phyloP scores from a whole-genome alignment of 805 yeast genomes.

The Myxozyma geophila region DNA sequence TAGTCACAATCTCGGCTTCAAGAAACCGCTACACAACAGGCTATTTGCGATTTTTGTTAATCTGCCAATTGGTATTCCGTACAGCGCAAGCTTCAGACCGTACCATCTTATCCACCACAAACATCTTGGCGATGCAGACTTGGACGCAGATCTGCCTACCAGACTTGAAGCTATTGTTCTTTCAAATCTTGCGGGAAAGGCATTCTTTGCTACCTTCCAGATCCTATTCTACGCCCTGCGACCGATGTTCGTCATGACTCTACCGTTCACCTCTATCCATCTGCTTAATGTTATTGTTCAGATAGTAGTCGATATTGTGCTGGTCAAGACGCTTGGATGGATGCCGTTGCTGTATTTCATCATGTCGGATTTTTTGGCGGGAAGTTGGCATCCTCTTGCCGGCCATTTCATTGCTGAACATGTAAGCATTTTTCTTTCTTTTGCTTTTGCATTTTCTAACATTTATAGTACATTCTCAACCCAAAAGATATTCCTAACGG shows the following conservation, averaged over 20 bases:
- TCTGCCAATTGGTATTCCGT: conserved; percentile 87
- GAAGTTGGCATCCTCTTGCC: conserved; percentile 90
- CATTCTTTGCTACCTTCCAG: conserved; percentile 85
- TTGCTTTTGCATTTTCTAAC: conserved; percentile 44
- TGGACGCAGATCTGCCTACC: conserved; percentile 90
- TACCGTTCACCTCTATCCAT: conserved; percentile 77
- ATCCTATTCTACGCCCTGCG: conserved; percentile 86
- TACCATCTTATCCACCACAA: conserved; percentile 92
- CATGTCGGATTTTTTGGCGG: conserved; percentile 81
- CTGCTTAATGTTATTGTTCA: conserved; percentile 66
- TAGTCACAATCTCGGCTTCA: conserved; percentile 82
- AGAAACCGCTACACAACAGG: conserved; percentile 74
- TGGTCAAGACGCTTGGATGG: conserved; percentile 67
- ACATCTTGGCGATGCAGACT: conserved; percentile 79
- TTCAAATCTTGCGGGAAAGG: conserved; percentile 80
- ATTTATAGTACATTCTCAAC: conserved; percentile 9
- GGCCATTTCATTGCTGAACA: conserved; percentile 98
- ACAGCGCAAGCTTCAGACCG: conserved; percentile 85
- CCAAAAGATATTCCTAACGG: conserved; percentile 18
- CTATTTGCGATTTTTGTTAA: conserved; percentile 77
- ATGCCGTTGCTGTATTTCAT: conserved; percentile 68
- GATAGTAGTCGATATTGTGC: conserved; percentile 58
- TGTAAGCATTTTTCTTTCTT: conserved; percentile 52
- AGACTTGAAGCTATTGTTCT: conserved; percentile 71
- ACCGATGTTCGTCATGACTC: conserved; percentile 81